Evolutionary conservation across 768 basidiomycete genomes (phyloP), one percentile per base, ranked within the genome.

Genomic region (Xerocomellus chrysenteron): DNA sequence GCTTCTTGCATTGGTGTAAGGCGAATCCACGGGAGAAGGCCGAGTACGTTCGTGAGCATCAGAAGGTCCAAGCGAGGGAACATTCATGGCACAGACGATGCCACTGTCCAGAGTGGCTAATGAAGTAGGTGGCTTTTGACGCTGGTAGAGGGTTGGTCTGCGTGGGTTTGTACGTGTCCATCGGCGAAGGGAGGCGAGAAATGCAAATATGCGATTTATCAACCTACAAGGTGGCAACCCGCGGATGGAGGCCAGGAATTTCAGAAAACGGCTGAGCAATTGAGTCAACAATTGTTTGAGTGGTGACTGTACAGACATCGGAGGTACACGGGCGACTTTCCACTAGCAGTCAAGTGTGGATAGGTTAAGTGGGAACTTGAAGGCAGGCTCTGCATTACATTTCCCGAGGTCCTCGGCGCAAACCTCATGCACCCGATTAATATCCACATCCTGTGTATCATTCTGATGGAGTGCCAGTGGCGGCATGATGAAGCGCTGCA

Each of bases 81-180:
- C 30, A 17, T 36, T 58, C 67, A 68, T 69, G 26, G 41, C 41
- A 7, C 42, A 67, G 42, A 64, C 35, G 16, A 37, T 13, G n/a
- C 44, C 47, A 39, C 35, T 24, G 24, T 54, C 43, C 26, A 5
- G n/a, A 8, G 37, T 32, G 17, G 37, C 11, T 13, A 24, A 32
- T 12, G 59, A 35, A 40, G 21, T 13, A 26, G 14, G 26, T 5
- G 12, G 37, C 16, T 19, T 21, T 52, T 17, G 50, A 30, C 13
- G 47, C 39, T 44, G 45, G 53, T 49, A 16, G 9, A 13, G 16
- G 19, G 51, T 12, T 17, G 42, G 21, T 7, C 12, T 48, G 21
- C 11, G n/a, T 43, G 30, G 11, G 12, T 32, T 47, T 41, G 36
- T 21, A 1, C 19, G 54, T 51, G 33, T 17, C 47, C 51, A 21